phyloP scores from a whole-genome alignment of 2,329 filamentous ascomycete genomes.

The Acrocalymma vagum region DNA sequence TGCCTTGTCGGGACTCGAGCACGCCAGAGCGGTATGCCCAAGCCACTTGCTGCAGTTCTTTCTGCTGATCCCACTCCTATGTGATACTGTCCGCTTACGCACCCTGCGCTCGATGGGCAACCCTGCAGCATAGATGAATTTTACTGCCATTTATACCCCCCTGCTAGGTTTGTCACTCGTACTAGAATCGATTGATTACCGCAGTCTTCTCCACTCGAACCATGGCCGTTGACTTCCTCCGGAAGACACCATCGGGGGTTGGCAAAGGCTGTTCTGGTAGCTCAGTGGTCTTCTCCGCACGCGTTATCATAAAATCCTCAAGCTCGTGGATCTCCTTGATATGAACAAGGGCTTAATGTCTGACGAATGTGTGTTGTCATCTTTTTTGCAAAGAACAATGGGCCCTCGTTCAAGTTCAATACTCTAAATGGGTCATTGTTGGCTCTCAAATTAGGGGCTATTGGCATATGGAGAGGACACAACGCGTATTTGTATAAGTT shows the following conservation, averaged over 20 bases:
- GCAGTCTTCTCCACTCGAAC: constrained; percentile 27
- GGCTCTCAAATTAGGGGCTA: constrained; percentile 34
- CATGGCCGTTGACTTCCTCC: constrained; percentile 30
- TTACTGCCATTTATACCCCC: constrained; percentile 25
- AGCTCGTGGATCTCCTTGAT: constrained; percentile 28
- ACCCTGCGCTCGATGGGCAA: constrained; percentile 33
- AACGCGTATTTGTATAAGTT: constrained; percentile 83
- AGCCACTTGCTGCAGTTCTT: constrained; percentile 39
- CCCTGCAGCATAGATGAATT: constrained; percentile 18
- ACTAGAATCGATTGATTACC: constrained; percentile 36
- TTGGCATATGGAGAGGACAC: constrained; percentile 85
- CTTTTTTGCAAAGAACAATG: constrained; percentile 25
- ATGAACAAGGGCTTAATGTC: too few species aligned
- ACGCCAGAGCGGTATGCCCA: constrained; percentile 31
- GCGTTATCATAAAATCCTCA: constrained; percentile 31
- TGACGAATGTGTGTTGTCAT: too few species aligned
- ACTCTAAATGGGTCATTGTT: constrained; percentile 34
- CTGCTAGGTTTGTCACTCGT: constrained; percentile 29
- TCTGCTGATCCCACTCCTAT: constrained; percentile 32
- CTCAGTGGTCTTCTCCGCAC: constrained; percentile 44
- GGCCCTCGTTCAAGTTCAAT: constrained; percentile 24
- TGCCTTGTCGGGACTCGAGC: constrained; percentile 32
- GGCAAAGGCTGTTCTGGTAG: constrained; percentile 47
- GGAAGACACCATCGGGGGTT: constrained; percentile 48
- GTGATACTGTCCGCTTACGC: constrained; percentile 32